Conservation (phyloP, 805 yeast species). For the Saccharomycopsis sp. region DNA sequence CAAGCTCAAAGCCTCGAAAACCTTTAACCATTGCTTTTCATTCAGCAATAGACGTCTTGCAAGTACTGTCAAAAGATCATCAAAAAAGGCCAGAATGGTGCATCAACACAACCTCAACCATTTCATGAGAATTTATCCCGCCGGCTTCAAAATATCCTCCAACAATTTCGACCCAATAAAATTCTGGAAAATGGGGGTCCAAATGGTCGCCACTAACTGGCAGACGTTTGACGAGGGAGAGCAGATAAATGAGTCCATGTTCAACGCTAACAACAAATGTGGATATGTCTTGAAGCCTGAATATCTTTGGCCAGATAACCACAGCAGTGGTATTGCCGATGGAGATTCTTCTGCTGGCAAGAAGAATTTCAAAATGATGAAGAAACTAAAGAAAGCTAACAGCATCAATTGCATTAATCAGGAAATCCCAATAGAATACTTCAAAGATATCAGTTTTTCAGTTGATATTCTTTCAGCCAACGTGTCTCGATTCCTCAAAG, state of each 20-base stretch:
- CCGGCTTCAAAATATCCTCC: constrained; percentile 67
- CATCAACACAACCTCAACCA: constrained; percentile 71
- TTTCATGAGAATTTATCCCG: constrained; percentile 83
- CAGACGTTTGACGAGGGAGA: constrained; percentile 88
- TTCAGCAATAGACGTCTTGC: constrained; percentile 68
- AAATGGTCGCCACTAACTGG: constrained; percentile 97
- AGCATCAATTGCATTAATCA: constrained; percentile 23
- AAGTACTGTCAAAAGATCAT: constrained; percentile 56
- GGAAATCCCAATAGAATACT: constrained; percentile 2
- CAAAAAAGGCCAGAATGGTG: constrained; percentile 41
- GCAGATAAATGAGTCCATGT: constrained; percentile 80
- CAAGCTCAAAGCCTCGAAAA: constrained; percentile 58
- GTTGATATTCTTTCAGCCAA: constrained; percentile 72
- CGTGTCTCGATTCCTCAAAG: constrained; percentile 62
- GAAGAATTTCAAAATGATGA: constrained; percentile 21
- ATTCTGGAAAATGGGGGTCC: constrained; percentile 83
- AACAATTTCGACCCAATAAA: constrained; percentile 73
- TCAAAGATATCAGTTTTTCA: constrained; percentile 23
- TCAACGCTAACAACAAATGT: constrained; percentile 35
- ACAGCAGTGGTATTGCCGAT: constrained; percentile 8
- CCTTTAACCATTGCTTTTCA: constrained; percentile 77
- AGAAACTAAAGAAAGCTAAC: constrained; percentile 15
- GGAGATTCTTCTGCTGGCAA: not conserved
- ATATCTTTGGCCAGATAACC: constrained; percentile 28
- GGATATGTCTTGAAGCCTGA: constrained; percentile 82